Evolutionary conservation across 116 monocot genomes (phyloP).

Genomic region (Phalaenopsis hybrid): DNA sequence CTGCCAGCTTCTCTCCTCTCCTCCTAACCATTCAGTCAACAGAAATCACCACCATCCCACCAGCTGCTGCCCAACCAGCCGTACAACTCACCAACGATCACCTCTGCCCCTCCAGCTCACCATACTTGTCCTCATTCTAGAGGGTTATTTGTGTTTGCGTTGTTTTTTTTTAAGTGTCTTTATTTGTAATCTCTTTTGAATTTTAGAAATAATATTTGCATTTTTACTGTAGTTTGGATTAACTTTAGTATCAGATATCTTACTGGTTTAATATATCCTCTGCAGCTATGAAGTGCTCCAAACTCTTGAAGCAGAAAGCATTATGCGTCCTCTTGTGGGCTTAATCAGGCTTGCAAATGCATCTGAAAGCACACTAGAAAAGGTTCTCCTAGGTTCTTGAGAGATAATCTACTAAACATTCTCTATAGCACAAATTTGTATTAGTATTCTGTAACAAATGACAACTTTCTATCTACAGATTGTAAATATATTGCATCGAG

Average conservation of each 20-base stretch:
- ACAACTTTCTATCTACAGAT: conserved; percentile 30
- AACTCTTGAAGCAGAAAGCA: conserved; percentile 48
- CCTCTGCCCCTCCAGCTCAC: too few species aligned
- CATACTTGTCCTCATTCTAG: too few species aligned
- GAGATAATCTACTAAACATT: neutral
- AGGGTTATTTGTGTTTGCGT: too few species aligned
- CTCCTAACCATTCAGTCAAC: too few species aligned
- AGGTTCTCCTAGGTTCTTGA: conserved; percentile 28
- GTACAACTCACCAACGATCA: too few species aligned
- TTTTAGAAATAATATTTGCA: too few species aligned
- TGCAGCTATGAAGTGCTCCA: conserved; percentile 47
- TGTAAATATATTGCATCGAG: conserved; percentile 47
- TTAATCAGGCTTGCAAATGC: conserved; percentile 37
- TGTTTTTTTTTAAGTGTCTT: too few species aligned
- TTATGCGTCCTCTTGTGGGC: conserved; percentile 29
- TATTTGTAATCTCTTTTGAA: too few species aligned
- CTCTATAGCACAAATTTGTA: neutral
- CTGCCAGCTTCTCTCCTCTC: too few species aligned
- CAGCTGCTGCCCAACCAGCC: too few species aligned
- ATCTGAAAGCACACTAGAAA: conserved; percentile 41
- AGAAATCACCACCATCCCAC: too few species aligned
- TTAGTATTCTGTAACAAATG: neutral
- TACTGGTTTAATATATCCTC: conserved; percentile 3
- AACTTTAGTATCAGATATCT: neutral
- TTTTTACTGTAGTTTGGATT: too few species aligned